Percentiles rank a stretch among this genome's conserved stretches.
Conservation (phyloP, 805 yeast genomes). For the Yarrowia divulgata region DNA sequence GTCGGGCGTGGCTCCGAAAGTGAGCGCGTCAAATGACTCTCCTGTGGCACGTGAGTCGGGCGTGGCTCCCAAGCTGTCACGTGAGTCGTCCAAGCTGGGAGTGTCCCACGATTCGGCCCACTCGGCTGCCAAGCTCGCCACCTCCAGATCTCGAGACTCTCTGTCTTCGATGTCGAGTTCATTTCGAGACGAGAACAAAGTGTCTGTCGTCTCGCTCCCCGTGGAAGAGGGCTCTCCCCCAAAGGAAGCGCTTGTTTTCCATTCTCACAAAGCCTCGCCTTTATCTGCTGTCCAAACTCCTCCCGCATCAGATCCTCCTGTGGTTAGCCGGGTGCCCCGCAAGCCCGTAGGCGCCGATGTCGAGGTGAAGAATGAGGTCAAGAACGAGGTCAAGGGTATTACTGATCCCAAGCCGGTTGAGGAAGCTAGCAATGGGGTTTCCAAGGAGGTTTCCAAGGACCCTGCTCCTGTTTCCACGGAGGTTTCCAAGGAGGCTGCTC, state of each 20-base stretch:
- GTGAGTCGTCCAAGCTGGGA: background rate
- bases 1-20: slow-evolving; percentile 7
- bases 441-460: background rate
- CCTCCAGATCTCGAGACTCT: slow-evolving; percentile 12
- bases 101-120: background rate
- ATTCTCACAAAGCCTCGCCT: slow-evolving; percentile 36
- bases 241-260: slow-evolving; percentile 27
- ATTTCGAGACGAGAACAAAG: slow-evolving; percentile 21
- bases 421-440: background rate
- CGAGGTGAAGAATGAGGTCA: background rate
- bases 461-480: too few relatives aligned
- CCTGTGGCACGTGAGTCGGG: slow-evolving; percentile 4
- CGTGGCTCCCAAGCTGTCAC: slow-evolving; percentile 3
- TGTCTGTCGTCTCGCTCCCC: slow-evolving; percentile 29
- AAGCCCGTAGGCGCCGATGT: slow-evolving; percentile 22
- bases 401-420: background rate
- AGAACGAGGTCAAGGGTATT: background rate
- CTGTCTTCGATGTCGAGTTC: slow-evolving; percentile 4
- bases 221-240: slow-evolving; percentile 32
- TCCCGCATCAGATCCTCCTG: slow-evolving; percentile 33
- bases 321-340: slow-evolving; percentile 26
- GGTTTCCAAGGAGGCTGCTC: background rate
- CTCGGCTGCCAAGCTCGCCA: slow-evolving; percentile 1
- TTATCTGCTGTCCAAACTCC: slow-evolving; percentile 37
- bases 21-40: slow-evolving; percentile 7